Conservation (phyloP, 805 yeast genomes). For the Metschnikowia reukaufii region DNA sequence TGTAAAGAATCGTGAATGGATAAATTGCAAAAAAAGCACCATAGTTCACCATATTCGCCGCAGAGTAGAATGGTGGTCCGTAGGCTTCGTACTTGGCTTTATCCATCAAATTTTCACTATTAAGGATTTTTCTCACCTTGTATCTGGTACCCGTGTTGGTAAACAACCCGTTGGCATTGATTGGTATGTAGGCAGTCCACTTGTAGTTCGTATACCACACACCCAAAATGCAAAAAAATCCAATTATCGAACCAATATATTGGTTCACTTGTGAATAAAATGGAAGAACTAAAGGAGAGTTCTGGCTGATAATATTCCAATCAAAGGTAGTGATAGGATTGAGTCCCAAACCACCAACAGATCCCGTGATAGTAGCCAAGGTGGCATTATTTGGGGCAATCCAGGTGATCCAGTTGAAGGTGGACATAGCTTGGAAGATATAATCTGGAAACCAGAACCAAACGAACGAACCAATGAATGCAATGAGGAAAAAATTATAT, state of each 20-base stretch:
- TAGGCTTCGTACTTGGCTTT: slow-evolving; percentile 19
- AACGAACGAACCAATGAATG: slow-evolving; percentile 1
- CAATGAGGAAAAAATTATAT: slow-evolving; percentile 3
- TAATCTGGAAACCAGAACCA: slow-evolving; percentile 26
- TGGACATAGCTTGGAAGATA: slow-evolving; percentile 56
- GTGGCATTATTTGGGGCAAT: slow-evolving; percentile 53
- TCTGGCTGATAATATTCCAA: slow-evolving; percentile 58
- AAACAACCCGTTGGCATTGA: slow-evolving; percentile 25
- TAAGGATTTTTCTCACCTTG: slow-evolving; percentile 19
- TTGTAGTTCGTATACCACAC: slow-evolving; percentile 29
- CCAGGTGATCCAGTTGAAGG: slow-evolving; percentile 70
- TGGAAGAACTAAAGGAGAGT: slow-evolving; percentile 53
- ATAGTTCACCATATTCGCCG: slow-evolving; percentile 23
- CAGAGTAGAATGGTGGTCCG: slow-evolving; percentile 26
- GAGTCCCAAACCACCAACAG: slow-evolving; percentile 58
- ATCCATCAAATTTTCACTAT: slow-evolving; percentile 17
- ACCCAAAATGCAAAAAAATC: slow-evolving; percentile 26
- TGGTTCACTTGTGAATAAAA: slow-evolving; percentile 26
- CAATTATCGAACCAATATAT: slow-evolving; percentile 26
- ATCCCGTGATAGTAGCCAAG: slow-evolving; percentile 65
- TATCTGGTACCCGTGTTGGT: slow-evolving; percentile 27
- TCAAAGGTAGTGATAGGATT: slow-evolving; percentile 68
- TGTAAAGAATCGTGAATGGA: slow-evolving; percentile 27
- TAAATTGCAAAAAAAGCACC: slow-evolving; percentile 27
- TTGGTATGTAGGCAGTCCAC: slow-evolving; percentile 32